A percentile compares a stretch with the other conserved stretches of the same genome.
Evolutionary conservation across 2,329 filamentous ascomycete species (phyloP).

Genomic region (Fusarium guadeloupense): DNA sequence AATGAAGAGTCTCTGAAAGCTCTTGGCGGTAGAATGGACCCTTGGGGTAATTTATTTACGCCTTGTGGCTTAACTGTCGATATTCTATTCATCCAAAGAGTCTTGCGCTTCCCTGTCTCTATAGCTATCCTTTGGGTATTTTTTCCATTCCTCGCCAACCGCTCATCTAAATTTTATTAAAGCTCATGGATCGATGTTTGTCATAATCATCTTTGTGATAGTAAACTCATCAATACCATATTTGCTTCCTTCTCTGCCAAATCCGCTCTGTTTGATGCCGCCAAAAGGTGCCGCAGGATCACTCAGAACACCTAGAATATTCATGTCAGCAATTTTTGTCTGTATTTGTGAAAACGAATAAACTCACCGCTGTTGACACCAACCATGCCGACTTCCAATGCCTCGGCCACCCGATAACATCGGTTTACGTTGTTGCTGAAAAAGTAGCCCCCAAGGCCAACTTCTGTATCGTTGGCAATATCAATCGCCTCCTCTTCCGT

Average conservation of each 20-base stretch:
- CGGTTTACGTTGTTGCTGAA: slow-evolving; percentile 60
- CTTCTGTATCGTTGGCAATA: slow-evolving; percentile 71
- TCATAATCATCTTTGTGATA: slow-evolving; percentile 67
- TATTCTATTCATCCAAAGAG: background rate
- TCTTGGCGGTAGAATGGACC: background rate
- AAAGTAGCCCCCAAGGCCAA: slow-evolving; percentile 78
- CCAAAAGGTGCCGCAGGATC: slow-evolving; percentile 70
- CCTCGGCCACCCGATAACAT: slow-evolving; percentile 55
- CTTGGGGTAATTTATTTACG: background rate
- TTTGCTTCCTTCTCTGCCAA: slow-evolving; percentile 77
- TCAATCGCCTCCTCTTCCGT: slow-evolving; percentile 74
- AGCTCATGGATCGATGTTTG: slow-evolving; percentile 39
- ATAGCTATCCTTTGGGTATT: slow-evolving; percentile 32
- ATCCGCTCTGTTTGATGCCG: slow-evolving; percentile 80
- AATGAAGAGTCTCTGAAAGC: background rate
- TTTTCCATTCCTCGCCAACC: slow-evolving; percentile 15
- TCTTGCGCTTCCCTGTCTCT: background rate
- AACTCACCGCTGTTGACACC: slow-evolving; percentile 46
- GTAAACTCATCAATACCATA: slow-evolving; percentile 79
- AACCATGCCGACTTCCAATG: slow-evolving; percentile 57
- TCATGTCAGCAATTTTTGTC: slow-evolving; percentile 21
- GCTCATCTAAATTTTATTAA: slow-evolving; percentile 1
- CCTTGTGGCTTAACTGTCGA: background rate
- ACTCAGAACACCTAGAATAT: slow-evolving; percentile 53
- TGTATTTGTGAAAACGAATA: background rate